Evolutionary conservation across 345 rosid genomes (phyloP).

Genomic region (Ailanthus altissimus): DNA sequence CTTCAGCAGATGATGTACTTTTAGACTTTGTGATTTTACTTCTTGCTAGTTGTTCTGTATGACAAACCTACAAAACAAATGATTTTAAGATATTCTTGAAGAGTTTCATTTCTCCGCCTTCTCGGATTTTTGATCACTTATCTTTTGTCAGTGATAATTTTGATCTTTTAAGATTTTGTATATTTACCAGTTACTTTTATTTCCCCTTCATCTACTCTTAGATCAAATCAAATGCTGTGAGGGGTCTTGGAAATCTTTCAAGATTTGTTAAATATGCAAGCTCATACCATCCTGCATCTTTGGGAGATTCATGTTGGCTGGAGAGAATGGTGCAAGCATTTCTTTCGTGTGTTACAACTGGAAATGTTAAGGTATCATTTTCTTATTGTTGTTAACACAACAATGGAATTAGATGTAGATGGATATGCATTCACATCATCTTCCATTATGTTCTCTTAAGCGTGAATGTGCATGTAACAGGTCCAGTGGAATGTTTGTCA

Average conservation of each 20-base stretch:
- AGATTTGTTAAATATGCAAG: slow-evolving; percentile 46
- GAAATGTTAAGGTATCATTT: slow-evolving; percentile 84
- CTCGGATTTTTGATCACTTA: background rate
- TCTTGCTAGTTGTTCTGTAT: background rate
- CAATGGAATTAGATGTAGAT: background rate
- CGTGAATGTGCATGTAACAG: slow-evolving; percentile 44
- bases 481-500: slow-evolving; percentile 99
- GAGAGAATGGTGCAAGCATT: slow-evolving; percentile 85
- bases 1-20: background rate
- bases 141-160: background rate
- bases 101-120: background rate
- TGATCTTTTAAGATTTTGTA: background rate
- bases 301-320: slow-evolving; percentile 46
- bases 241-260: slow-evolving; percentile 87
- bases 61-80: background rate
- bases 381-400: background rate
- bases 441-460: slow-evolving; percentile 17
- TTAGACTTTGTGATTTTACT: too few species aligned
- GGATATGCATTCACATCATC: background rate
- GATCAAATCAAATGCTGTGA: slow-evolving; percentile 89
- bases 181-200: slow-evolving; percentile 2
- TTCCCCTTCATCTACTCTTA: slow-evolving; percentile 17
- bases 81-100: background rate
- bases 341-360: slow-evolving; percentile 93
- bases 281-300: slow-evolving; percentile 33